Conservation (phyloP, 163 green algal genomes). For the Chloromonas sp. region DNA sequence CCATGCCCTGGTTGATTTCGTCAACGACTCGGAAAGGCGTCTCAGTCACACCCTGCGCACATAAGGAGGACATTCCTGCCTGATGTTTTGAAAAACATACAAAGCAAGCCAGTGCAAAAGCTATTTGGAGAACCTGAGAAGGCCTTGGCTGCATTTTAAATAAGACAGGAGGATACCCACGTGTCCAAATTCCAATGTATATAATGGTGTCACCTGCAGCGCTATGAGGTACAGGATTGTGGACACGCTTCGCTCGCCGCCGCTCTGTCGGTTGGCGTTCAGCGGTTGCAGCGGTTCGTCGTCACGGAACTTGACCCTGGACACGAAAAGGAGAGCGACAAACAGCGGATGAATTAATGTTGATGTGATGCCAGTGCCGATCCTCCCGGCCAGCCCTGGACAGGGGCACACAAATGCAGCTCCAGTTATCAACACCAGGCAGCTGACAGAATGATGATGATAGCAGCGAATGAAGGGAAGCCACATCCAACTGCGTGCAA, state of each 20-base stretch:
- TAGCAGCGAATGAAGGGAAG: not conserved
- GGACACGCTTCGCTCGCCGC: constrained; percentile 88
- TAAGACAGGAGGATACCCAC: too few relatives aligned
- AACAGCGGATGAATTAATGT: too few relatives aligned
- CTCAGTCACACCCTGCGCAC: constrained; percentile 68
- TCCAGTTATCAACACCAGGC: not conserved
- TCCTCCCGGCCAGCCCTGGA: too few relatives aligned
- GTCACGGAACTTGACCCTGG: constrained; percentile 87
- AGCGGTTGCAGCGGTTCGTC: constrained; percentile 73
- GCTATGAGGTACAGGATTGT: constrained; percentile 97
- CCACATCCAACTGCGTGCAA: too few relatives aligned
- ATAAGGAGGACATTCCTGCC: not conserved
- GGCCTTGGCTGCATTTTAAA: too few relatives aligned
- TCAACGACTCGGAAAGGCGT: constrained; percentile 97
- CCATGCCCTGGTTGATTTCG: constrained; percentile 97
- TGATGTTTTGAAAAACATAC: too few relatives aligned
- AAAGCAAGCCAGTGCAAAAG: too few relatives aligned
- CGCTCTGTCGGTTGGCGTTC: constrained; percentile 69
- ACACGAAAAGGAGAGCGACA: not conserved
- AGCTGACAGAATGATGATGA: not conserved
- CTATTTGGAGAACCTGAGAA: too few relatives aligned
- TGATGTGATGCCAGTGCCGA: too few relatives aligned
- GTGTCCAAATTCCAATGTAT: too few relatives aligned
- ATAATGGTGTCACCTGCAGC: constrained; percentile 62
- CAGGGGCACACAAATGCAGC: too few relatives aligned